These are phyloP conservation scores for Colletotrichum coccodes DNA, from an alignment of 2,329 filamentous ascomycete species.

Conservation along the genomic window DNA sequence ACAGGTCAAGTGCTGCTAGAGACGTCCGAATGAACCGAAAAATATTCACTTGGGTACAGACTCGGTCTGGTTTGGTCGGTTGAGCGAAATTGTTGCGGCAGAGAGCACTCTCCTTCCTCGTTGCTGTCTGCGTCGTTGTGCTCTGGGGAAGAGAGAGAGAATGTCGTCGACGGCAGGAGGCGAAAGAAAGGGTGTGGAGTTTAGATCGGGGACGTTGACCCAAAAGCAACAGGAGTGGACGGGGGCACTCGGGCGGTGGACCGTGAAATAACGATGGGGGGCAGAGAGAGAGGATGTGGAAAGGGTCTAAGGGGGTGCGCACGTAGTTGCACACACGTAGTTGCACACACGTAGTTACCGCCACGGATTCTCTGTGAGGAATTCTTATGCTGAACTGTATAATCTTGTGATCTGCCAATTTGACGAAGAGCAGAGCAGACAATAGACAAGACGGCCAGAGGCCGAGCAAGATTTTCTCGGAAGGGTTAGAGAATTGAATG, in stretches of 20 bases:
- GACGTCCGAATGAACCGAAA: conserved; percentile 6
- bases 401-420: neutral
- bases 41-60: conserved; percentile 11
- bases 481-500: conserved; percentile 15
- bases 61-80: neutral
- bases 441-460: neutral
- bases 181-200: conserved; percentile 33
- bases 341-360: conserved; percentile 15
- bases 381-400: neutral
- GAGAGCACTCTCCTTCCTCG: conserved; percentile 13
- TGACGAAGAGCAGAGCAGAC: neutral
- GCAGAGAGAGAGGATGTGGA: neutral
- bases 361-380: neutral
- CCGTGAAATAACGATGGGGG: conserved; percentile 31
- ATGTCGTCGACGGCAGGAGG: conserved; percentile 32
- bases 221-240: conserved; percentile 31
- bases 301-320: conserved; percentile 28
- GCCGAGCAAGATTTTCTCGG: neutral
- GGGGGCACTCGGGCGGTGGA: conserved; percentile 31
- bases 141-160: conserved; percentile 30
- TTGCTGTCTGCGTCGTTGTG: conserved; percentile 21
- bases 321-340: conserved; percentile 7
- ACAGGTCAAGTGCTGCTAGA: conserved; percentile 28
- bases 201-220: conserved; percentile 32
- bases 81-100: neutral